These are phyloP conservation scores for Phytophthora tentaculata DNA, from an alignment of 352 stramenopile genomes.

Conservation along the genomic window DNA sequence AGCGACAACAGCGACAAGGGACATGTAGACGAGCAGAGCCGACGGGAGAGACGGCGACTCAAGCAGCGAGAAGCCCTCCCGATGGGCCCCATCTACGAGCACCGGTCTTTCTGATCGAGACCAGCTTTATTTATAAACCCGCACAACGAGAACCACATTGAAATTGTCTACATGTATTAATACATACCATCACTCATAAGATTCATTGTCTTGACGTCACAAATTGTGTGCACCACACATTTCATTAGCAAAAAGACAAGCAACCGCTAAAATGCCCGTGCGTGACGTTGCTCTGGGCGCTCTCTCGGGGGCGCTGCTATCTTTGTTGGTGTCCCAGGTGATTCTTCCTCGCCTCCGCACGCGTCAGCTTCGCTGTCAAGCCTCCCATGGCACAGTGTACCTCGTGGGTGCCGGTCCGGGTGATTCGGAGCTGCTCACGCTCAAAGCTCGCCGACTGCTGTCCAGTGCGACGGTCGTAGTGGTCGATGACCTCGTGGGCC, in stretches of 20 bases:
- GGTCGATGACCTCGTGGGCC: constrained; percentile 70
- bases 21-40: constrained; percentile 11
- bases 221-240: constrained; percentile 15
- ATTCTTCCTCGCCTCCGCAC: constrained; percentile 31
- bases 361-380: constrained; percentile 31
- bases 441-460: constrained; percentile 57
- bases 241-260: constrained; percentile 10
- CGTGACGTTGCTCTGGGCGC: constrained; percentile 56
- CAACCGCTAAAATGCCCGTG: constrained; percentile 25
- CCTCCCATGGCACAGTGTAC: constrained; percentile 55
- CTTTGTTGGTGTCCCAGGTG: constrained; percentile 40
- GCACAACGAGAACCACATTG: background rate
- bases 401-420: constrained; percentile 68
- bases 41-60: constrained; percentile 22
- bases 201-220: background rate
- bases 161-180: background rate
- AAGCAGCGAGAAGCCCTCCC: constrained; percentile 28
- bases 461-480: constrained; percentile 59
- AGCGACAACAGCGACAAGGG: background rate
- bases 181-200: too few relatives aligned
- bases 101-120: constrained; percentile 25
- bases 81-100: constrained; percentile 33
- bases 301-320: constrained; percentile 49
- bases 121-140: constrained; percentile 26
- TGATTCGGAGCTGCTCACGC: constrained; percentile 60